Evolutionary conservation across 2,329 filamentous ascomycete species (phyloP).

Genomic region (Exophiala bonariae): DNA sequence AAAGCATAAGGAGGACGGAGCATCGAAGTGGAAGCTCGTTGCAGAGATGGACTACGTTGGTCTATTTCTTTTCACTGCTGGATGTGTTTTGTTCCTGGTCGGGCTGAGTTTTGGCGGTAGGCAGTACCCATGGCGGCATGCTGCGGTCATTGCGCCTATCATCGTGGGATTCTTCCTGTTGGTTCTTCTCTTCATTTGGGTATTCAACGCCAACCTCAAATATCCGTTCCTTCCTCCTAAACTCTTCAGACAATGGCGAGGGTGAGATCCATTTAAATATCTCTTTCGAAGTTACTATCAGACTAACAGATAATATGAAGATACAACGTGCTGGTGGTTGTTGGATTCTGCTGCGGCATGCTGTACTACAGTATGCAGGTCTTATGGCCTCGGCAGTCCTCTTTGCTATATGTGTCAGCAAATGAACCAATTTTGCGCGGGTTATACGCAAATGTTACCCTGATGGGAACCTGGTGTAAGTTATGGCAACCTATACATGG

Average conservation of each 20-base stretch:
- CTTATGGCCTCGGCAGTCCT: conserved; percentile 41
- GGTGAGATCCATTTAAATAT: background rate
- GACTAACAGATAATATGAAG: conserved; percentile 20
- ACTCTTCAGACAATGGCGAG: conserved; percentile 40
- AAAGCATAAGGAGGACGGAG: conserved; percentile 37
- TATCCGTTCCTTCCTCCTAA: conserved; percentile 44
- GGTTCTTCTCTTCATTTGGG: conserved; percentile 38
- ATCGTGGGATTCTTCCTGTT: conserved; percentile 39
- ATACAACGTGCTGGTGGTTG: conserved; percentile 41
- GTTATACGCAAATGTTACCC: conserved; percentile 12
- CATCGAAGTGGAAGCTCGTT: conserved; percentile 34
- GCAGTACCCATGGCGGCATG: conserved; percentile 43
- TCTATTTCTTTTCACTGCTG: conserved; percentile 43
- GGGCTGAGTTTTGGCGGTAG: conserved; percentile 46
- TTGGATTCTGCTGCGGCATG: conserved; percentile 45
- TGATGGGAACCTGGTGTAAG: conserved; percentile 13
- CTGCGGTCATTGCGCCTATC: conserved; percentile 36
- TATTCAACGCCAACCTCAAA: conserved; percentile 37
- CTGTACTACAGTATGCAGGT: conserved; percentile 48
- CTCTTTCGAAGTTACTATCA: too few species aligned
- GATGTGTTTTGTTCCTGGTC: conserved; percentile 43
- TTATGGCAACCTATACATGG: background rate
- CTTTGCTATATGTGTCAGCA: conserved; percentile 12
- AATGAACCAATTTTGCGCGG: conserved; percentile 13
- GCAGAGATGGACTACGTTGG: conserved; percentile 49